Evolutionary conservation across 805 yeast species (phyloP), one percentile per base, ranked within the genome.

Genomic region (Metschnikowia baotianmanensis): DNA sequence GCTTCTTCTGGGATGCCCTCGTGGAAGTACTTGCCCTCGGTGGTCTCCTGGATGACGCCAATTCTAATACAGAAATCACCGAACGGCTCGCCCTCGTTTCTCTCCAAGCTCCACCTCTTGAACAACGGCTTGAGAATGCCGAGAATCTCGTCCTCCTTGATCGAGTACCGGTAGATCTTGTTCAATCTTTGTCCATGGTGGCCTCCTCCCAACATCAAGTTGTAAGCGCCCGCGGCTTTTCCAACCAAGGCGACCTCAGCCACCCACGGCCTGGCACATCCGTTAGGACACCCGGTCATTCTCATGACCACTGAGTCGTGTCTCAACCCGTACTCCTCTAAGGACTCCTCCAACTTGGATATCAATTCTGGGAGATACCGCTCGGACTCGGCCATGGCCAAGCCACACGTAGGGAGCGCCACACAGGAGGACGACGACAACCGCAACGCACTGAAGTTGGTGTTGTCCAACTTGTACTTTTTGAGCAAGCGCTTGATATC

Each of bases 231-330:
- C 49, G 76, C 80, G 0, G 98, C 96, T 63, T 91, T 91, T 63
- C 98, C 98, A 42, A 91, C 95, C 45, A 89, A 74, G 0, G 97
- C 98, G 43, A 91, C 80, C 64, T 91, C 98, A 4, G 97, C 98
- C 37, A 91, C 69, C 97, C 97, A 91, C 21, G 98, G 98, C 65
- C 98, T 82, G 18, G 98, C 93, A 73, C 98, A 91, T 52, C 98
- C 98, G 63, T 91, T 91, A 40, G 97, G 97, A 76, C 98, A 91
- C 42, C 98, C 98, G 22, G 97, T 91, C 97, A 91, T 90, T 72
- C 98, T 81, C 95, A 91, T 85, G 18, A 89, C 96, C 51, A 91
- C 77, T 6, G 96, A 82, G 65, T 91, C 98, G 56, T 89, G 96
- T 59, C 96, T 84, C 55, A 91, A 76, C 7, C 98, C 98, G 51